These are phyloP conservation scores for Paspalum notatum DNA, from an alignment of 176 grass and related monocot species.

Conservation along the genomic window DNA sequence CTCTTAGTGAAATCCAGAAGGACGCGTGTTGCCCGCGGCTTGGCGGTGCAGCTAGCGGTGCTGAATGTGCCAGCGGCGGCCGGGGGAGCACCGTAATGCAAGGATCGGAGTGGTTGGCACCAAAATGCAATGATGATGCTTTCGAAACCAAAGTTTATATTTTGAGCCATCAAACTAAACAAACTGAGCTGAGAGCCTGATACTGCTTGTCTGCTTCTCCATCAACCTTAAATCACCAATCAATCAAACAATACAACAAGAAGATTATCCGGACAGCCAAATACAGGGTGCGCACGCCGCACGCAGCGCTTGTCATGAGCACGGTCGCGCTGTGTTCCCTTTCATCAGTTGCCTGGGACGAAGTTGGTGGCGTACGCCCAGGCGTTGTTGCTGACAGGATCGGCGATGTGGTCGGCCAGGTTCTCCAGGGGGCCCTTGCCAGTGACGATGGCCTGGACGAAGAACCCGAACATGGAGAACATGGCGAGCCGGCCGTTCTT, in stretches of 20 bases:
- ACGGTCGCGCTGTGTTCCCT: not conserved
- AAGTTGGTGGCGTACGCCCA: slow-evolving; percentile 54
- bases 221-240: not conserved
- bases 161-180: not conserved
- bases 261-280: not conserved
- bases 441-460: slow-evolving; percentile 53
- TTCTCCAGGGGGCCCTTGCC: slow-evolving; percentile 46
- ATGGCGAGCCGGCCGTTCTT: slow-evolving; percentile 52
- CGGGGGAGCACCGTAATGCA: too few species aligned
- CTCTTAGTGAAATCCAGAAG: too few species aligned
- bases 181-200: not conserved
- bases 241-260: not conserved
- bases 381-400: slow-evolving; percentile 51
- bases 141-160: too few species aligned
- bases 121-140: too few species aligned
- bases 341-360: slow-evolving; percentile 23
- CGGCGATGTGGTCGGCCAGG: slow-evolving; percentile 47
- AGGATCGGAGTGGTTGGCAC: too few species aligned
- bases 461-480: slow-evolving; percentile 58
- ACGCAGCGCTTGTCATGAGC: not conserved
- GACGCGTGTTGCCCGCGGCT: too few species aligned
- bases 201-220: not conserved
- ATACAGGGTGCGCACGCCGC: not conserved
- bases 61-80: too few species aligned
- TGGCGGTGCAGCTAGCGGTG: too few species aligned